Base-by-base conservation (phyloP, 2,329 filamentous ascomycete genomes). In the Blastomyces parvus region DNA sequence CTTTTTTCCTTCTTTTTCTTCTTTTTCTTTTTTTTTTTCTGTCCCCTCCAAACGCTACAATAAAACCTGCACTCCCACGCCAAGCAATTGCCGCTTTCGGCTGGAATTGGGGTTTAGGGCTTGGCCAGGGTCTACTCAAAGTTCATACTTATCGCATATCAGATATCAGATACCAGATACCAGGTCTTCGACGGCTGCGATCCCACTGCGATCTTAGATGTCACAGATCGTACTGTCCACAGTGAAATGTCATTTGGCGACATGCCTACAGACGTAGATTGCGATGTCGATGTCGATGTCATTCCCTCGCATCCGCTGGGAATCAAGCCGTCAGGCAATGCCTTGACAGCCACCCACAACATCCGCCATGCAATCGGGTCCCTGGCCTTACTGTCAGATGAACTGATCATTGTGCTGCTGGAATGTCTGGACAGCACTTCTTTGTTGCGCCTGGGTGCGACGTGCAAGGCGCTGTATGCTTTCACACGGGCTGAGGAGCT, bases 311-410 rank as follows among this genome's bases (percentile, higher is more conserved):
- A 97, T 79, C 91, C 91, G 46, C 80, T 96, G 57, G 88, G 88
- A 40, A 82, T 97, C 67, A 94, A 91, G 72, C 93, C 94, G 0
- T 83, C 88, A 65, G 94, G 93, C 46, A 97, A 99, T 78, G 86
- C 87, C 59, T 83, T 93, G 53, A 85, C 86, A 25, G 80, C 84
- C 14, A 80, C 80, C 2, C 81, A 81, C 62, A 89, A 89, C 76
- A 83, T 91, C 58, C 89, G 90, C 64, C 75, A 79, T 59, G 81
- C 79, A 48, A 83, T 86, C 65, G 92, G 91, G 19, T 72, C 72
- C 5, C 88, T 96, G 72, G 82, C 82, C 63, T 73, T 75, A 48
- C 78, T 96, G 61, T 89, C 92, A 3, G 93, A 97, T 74, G 91
- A 97, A 76, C 77, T 94, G 68, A 79, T 97, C 59, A 81, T 87